Evolutionary conservation across 2,329 filamentous ascomycete genomes (phyloP), one percentile per base, ranked within the genome.

Genomic region (Xylaria hypoxylon): DNA sequence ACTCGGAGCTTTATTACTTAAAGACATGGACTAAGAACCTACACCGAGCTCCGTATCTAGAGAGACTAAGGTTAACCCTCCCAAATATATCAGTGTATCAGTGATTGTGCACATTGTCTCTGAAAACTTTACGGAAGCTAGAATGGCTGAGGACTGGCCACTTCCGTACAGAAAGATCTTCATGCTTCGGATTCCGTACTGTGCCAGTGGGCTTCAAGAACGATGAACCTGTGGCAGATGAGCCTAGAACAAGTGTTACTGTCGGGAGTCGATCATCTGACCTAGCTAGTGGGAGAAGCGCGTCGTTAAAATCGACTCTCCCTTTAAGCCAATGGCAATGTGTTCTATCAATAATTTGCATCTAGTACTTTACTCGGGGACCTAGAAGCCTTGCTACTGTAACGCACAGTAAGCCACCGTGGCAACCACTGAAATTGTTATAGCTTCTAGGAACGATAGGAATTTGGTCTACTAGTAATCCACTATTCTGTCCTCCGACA

Each of bases 271-370:
- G 17, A 55, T 50, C 44, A 58, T 53, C 3, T 19, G 22, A 28
- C 28, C 40, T 13, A 64, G 22, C 50, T 60, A 19, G 26, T 51
- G 35, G 17, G 55, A 45, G 28, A 45, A 19, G 35, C 17, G 33
- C 33, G 31, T 40, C 31, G 17, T 58, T 58, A 45, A 52, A 52
- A 53, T 40, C 35, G 45, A 45, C 35, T 44, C 10, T 19, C 22
- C 22, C 4, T 28, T 15, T 17, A 47, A 45, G 45, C 58, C 35
- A 57, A 56, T 50, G 15, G 24, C 26, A 15, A 53, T 38, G n/a
- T 42, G 22, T 50, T 50, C 38, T 26, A 48, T n/a, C 44, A 33
- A 48, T 48, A 52, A 35, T 58, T 47, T 26, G 45, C 50, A 48
- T 53, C 22, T 38, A 44, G 22, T 50, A 51, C 51, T 35, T 40